Percentiles rank a stretch among this genome's conserved stretches.
Evolutionary conservation across 2,329 filamentous ascomycete genomes (phyloP).

Genomic region (Beauveria medogensis): DNA sequence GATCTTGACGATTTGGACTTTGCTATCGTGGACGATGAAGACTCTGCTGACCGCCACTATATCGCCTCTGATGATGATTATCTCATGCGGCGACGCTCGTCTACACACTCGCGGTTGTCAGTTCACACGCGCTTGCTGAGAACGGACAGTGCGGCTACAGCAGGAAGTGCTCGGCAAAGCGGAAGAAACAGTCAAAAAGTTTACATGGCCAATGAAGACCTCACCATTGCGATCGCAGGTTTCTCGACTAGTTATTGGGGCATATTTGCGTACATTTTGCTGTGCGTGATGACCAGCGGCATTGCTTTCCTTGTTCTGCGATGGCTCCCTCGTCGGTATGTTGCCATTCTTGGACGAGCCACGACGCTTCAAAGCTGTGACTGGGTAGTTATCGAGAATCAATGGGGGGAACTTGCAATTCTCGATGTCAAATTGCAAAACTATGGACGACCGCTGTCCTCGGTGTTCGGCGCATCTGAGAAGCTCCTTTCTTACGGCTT

Average conservation of each 20-base stretch:
- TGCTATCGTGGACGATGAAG: slow-evolving; percentile 32
- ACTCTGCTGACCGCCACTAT: slow-evolving; percentile 33
- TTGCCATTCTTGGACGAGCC: slow-evolving; percentile 63
- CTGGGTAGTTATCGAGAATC: slow-evolving; percentile 95
- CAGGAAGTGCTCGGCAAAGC: slow-evolving; percentile 53
- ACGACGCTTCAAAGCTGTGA: slow-evolving; percentile 65
- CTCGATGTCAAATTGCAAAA: slow-evolving; percentile 52
- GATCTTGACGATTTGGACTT: slow-evolving; percentile 33
- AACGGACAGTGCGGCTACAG: slow-evolving; percentile 61
- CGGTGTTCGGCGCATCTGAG: slow-evolving; percentile 58
- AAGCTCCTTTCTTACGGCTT: slow-evolving; percentile 48
- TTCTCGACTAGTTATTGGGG: slow-evolving; percentile 72
- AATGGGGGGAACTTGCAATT: slow-evolving; percentile 89
- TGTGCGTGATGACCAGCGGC: slow-evolving; percentile 68
- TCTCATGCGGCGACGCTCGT: slow-evolving; percentile 52
- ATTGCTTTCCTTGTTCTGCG: slow-evolving; percentile 76
- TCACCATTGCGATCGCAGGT: slow-evolving; percentile 88
- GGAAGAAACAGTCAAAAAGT: slow-evolving; percentile 77
- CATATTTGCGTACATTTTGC: slow-evolving; percentile 55
- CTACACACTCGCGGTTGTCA: slow-evolving; percentile 48
- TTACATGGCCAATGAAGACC: slow-evolving; percentile 85
- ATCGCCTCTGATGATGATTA: slow-evolving; percentile 36
- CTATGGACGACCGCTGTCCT: slow-evolving; percentile 49
- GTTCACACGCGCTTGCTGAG: slow-evolving; percentile 60
- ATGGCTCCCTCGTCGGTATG: slow-evolving; percentile 85